A percentile compares a stretch with the other conserved stretches of the same genome.
Evolutionary conservation across 2,329 filamentous ascomycete genomes (phyloP).

Genomic region (Diplodia corticola): DNA sequence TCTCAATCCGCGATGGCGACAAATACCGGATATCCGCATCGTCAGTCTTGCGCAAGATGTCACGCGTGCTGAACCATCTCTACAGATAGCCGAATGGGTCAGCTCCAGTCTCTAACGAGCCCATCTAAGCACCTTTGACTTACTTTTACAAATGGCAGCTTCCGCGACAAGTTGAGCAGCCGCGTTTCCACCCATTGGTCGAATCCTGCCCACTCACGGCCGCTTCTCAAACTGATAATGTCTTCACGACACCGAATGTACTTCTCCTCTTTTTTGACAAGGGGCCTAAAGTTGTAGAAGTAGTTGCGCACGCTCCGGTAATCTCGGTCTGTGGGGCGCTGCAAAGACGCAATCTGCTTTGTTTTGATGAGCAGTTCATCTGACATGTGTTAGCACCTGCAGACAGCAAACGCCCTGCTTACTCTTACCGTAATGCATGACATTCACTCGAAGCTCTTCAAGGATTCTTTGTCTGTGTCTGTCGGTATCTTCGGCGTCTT

Average conservation of each 20-base stretch:
- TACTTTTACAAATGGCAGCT: not conserved
- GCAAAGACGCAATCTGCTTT: constrained; percentile 31
- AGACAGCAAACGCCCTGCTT: not conserved
- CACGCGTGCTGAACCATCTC: constrained; percentile 29
- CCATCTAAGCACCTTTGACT: not conserved
- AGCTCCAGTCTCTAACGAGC: not conserved
- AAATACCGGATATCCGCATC: constrained; percentile 29
- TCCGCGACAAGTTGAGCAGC: constrained; percentile 19
- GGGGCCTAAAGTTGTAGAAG: constrained; percentile 28
- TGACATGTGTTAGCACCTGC: not conserved
- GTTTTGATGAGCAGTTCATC: constrained; percentile 34
- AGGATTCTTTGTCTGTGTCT: constrained; percentile 27
- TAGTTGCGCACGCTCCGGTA: constrained; percentile 33
- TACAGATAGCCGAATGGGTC: constrained; percentile 29
- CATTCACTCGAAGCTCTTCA: constrained; percentile 27
- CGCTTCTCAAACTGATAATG: constrained; percentile 32
- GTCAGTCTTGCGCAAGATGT: constrained; percentile 26
- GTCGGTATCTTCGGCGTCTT: constrained; percentile 20
- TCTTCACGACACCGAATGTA: constrained; percentile 36
- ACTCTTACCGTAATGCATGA: constrained; percentile 25
- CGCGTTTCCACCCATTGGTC: constrained; percentile 33
- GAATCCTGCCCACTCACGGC: constrained; percentile 37
- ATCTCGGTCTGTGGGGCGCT: constrained; percentile 32
- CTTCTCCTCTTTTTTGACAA: constrained; percentile 28
- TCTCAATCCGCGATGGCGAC: constrained; percentile 31